A percentile compares a stretch with the other conserved stretches of the same genome.
phyloP scores from a whole-genome alignment of 2,329 filamentous ascomycete genomes.

The Colletotrichum trifolii region DNA sequence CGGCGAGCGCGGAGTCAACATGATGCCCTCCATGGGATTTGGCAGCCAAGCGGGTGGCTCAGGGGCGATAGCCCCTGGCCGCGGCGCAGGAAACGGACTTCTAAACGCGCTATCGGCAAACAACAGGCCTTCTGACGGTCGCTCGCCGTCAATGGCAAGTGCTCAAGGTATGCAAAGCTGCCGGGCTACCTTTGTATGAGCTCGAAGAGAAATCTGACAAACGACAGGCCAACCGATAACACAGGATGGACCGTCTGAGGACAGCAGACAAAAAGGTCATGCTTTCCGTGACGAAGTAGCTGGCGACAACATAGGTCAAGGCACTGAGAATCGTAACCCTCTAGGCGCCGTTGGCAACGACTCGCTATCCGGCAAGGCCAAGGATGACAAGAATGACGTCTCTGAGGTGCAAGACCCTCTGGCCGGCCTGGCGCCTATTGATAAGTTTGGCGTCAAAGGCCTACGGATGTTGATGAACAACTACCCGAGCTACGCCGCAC shows the following conservation, averaged over 20 bases:
- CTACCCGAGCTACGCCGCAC: constrained; percentile 70
- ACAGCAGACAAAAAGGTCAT: constrained; percentile 57
- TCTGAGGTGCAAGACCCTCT: constrained; percentile 67
- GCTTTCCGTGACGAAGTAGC: constrained; percentile 57
- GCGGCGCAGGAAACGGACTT: constrained; percentile 66
- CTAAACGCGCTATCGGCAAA: constrained; percentile 73
- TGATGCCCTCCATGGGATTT: constrained; percentile 67
- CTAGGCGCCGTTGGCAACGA: constrained; percentile 62
- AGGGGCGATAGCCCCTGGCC: constrained; percentile 47
- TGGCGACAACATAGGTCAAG: constrained; percentile 47
- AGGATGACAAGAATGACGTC: constrained; percentile 55
- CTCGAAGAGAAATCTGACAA: not conserved
- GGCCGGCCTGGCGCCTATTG: constrained; percentile 68
- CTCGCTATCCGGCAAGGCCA: constrained; percentile 49
- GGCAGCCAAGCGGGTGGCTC: constrained; percentile 56
- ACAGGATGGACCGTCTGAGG: constrained; percentile 57
- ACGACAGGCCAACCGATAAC: constrained; percentile 47
- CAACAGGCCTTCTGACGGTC: constrained; percentile 59
- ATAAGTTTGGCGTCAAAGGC: constrained; percentile 75
- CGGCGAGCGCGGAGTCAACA: constrained; percentile 62
- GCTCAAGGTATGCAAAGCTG: constrained; percentile 46
- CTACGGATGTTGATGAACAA: constrained; percentile 72
- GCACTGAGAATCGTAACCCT: constrained; percentile 51
- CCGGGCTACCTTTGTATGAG: not conserved
- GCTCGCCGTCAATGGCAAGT: constrained; percentile 55